Evolutionary conservation across 2,329 filamentous ascomycete genomes (phyloP), one percentile per base, ranked within the genome.

Genomic region (Fusarium sp.): DNA sequence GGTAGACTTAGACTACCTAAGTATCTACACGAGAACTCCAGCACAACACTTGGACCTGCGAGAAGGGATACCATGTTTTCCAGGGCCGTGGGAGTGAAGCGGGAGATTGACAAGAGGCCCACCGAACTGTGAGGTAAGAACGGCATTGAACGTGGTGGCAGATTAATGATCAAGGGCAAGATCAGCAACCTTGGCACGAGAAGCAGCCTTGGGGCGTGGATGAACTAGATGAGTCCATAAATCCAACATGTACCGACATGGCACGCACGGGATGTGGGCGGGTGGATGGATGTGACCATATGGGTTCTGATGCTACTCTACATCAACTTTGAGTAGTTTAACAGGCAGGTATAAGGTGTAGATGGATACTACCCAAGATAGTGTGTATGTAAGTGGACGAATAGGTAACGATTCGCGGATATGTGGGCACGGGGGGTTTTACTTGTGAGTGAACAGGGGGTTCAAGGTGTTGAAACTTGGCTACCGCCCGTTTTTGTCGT

Each of bases 31-130:
- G 11, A 49, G 29, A 67, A 53, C 55, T 44, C 18, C 25, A 46
- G 14, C 23, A 14, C 20, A 23, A 20, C 40, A 25, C 18, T 44
- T 23, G 38, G 38, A 20, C 23, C 42, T 46, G 20, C 13, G 14
- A 46, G 42, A 9, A 46, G 23, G 23, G 42, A 46, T 46, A 6
- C 23, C 42, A 46, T 46, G 42, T 25, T 46, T 27, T 27, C 20
- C 42, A 46, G 42, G 23, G 20, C 42, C 42, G 23, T 46, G 7
- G 40, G 31, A 36, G 20, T 65, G 25, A 58, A 44, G 33, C 25
- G 10, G 60, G 54, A 67, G 38, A 57, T 61, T 36, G 33, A 11
- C 14, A 40, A 40, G 13, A 46, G 57, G 61, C 34, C 64, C 64
- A 65, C 34, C 51, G 40, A 44, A 40, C n/a, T 7, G 29, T 16